A percentile compares a stretch with the other conserved stretches of the same genome.
Evolutionary conservation across 2,329 filamentous ascomycete genomes (phyloP).

Genomic region (Ceratocystis smalleyi): DNA sequence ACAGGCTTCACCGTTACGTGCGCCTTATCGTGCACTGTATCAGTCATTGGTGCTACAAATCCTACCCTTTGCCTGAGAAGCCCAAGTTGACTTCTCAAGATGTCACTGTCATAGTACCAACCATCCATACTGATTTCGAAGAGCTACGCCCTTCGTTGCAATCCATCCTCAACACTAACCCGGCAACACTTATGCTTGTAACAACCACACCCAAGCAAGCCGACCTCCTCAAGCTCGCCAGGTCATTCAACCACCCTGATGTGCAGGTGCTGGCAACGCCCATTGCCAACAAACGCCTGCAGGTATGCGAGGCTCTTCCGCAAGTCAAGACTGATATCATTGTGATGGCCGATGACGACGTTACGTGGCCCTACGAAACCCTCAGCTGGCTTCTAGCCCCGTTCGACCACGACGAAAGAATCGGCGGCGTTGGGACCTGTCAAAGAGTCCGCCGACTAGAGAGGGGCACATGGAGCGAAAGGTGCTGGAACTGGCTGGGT

Average conservation of each 20-base stretch:
- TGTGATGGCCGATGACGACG: slow-evolving; percentile 89
- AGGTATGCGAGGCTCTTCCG: slow-evolving; percentile 82
- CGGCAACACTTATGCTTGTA: slow-evolving; percentile 64
- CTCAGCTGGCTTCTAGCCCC: slow-evolving; percentile 86
- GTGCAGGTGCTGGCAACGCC: slow-evolving; percentile 61
- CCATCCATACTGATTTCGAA: slow-evolving; percentile 73
- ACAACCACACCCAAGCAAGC: slow-evolving; percentile 69
- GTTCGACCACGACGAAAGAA: slow-evolving; percentile 59
- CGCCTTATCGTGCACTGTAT: slow-evolving; percentile 72
- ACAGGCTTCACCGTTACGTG: slow-evolving; percentile 72
- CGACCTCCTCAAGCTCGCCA: slow-evolving; percentile 50
- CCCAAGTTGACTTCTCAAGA: slow-evolving; percentile 67
- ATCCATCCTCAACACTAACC: slow-evolving; percentile 56
- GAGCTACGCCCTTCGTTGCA: slow-evolving; percentile 68
- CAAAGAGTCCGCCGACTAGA: slow-evolving; percentile 65
- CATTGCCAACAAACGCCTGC: slow-evolving; percentile 88
- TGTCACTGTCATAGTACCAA: slow-evolving; percentile 88
- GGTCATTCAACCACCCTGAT: slow-evolving; percentile 41
- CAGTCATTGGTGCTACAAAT: slow-evolving; percentile 76
- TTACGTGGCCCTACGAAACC: slow-evolving; percentile 75
- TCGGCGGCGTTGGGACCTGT: slow-evolving; percentile 84
- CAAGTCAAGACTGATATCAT: slow-evolving; percentile 71
- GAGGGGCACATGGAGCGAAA: slow-evolving; percentile 41
- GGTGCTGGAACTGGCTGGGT: slow-evolving; percentile 76
- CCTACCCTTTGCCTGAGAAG: slow-evolving; percentile 64